Percentiles rank a stretch among this genome's conserved stretches.
Conservation (phyloP, 805 yeast genomes). For the Wickerhamomyces tratensis region DNA sequence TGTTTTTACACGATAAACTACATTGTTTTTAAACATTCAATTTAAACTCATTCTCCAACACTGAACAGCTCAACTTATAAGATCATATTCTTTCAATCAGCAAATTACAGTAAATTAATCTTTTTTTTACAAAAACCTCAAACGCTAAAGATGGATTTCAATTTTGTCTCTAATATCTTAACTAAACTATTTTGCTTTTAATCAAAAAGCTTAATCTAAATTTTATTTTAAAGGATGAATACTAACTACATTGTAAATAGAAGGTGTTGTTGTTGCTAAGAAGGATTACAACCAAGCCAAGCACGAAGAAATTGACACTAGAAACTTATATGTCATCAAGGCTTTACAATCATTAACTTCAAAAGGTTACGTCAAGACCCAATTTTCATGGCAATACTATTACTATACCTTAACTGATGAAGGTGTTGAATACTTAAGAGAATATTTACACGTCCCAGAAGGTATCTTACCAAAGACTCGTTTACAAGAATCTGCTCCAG, state of each 20-base stretch:
- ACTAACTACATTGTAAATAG: slow-evolving; percentile 40
- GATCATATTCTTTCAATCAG: too few species aligned
- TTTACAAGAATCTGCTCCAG: slow-evolving; percentile 89
- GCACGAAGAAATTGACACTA: slow-evolving; percentile 98
- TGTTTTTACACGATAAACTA: too few species aligned
- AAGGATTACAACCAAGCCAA: slow-evolving; percentile 96
- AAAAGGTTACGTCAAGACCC: slow-evolving; percentile 98
- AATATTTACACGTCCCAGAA: slow-evolving; percentile 97
- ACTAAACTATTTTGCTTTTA: too few species aligned
- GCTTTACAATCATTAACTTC: slow-evolving; percentile 99
- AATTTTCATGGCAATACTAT: slow-evolving; percentile 99
- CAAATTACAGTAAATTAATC: too few species aligned
- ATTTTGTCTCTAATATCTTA: too few species aligned
- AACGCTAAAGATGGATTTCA: too few species aligned
- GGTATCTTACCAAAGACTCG: slow-evolving; percentile 98
- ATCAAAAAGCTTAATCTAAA: too few species aligned
- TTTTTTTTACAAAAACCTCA: too few species aligned
- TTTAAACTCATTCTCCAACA: too few species aligned
- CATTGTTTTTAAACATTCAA: too few species aligned
- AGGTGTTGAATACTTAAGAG: slow-evolving; percentile 98
- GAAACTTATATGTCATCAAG: slow-evolving; percentile 95
- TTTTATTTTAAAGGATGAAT: slow-evolving; percentile 9
- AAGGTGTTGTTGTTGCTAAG: slow-evolving; percentile 99
- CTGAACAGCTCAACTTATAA: too few species aligned
- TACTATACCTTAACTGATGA: slow-evolving; percentile 99